These are phyloP conservation scores for Gypsophila paniculata DNA, from an alignment of 179 eudicot species.

Conservation along the genomic window DNA sequence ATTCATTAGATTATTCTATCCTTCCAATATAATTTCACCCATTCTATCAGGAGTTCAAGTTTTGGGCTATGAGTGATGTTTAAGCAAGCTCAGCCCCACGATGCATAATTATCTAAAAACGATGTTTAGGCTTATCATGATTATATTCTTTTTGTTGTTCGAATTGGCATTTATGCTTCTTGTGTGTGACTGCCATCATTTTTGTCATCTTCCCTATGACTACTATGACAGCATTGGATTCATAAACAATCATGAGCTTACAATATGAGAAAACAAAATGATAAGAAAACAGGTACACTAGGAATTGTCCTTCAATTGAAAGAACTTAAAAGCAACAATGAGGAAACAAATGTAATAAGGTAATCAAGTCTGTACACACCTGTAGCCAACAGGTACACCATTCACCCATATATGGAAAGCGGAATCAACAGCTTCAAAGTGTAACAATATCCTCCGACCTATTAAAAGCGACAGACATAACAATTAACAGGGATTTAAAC, in stretches of 20 bases:
- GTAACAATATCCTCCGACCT: constrained; percentile 85
- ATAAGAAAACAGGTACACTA: neutral
- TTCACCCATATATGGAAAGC: constrained; percentile 91
- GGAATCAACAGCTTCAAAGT: constrained; percentile 97
- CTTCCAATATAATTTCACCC: too few relatives aligned
- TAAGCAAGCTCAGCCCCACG: too few relatives aligned
- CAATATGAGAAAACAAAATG: too few relatives aligned
- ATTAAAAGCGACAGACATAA: constrained; percentile 27
- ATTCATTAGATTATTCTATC: too few relatives aligned
- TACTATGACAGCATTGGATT: neutral
- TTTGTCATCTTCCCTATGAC: neutral
- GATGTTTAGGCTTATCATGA: too few relatives aligned
- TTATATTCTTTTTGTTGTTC: neutral
- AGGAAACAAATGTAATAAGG: neutral
- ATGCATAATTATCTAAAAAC: too few relatives aligned
- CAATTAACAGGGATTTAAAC: neutral
- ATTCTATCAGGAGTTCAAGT: neutral
- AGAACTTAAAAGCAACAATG: constrained; percentile 9
- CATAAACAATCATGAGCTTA: too few relatives aligned
- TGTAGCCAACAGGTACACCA: constrained; percentile 83
- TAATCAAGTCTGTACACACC: constrained; percentile 40
- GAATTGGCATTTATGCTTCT: neutral
- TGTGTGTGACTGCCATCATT: neutral
- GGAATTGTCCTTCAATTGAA: neutral
- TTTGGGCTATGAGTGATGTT: too few relatives aligned